Percentiles rank a stretch among this genome's conserved stretches.
Evolutionary conservation across 495 filamentous ascomycete species (phyloP).

Genomic region (Tuber borchii): DNA sequence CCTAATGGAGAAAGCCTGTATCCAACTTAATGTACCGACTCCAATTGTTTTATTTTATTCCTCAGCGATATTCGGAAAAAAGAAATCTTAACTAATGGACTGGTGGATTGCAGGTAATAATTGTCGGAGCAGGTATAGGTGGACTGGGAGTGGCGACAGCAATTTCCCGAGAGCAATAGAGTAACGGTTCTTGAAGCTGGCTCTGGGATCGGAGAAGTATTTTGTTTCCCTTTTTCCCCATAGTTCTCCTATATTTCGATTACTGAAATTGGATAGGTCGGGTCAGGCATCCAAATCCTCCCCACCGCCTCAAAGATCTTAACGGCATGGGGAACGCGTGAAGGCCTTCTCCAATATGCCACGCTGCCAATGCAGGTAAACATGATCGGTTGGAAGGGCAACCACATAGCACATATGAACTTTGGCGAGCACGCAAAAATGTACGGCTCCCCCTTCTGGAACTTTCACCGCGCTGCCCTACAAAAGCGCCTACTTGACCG

Average conservation of each 20-base stretch:
- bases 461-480: conserved; percentile 56
- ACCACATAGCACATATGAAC: conserved; percentile 43
- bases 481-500: conserved; percentile 51
- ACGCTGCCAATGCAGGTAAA: conserved; percentile 42
- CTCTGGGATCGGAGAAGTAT: conserved; percentile 53
- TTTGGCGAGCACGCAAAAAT: conserved; percentile 46
- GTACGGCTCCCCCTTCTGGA: conserved; percentile 51
- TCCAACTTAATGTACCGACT: background rate
- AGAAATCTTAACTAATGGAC: conserved; percentile 9
- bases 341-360: conserved; percentile 38
- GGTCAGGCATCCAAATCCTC: conserved; percentile 57
- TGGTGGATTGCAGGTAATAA: conserved; percentile 45
- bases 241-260: conserved; percentile 9
- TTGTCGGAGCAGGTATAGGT: conserved; percentile 63
- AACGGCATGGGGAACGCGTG: conserved; percentile 45
- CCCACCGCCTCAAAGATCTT: conserved; percentile 52
- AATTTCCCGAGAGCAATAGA: conserved; percentile 53
- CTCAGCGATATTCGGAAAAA: background rate
- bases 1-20: background rate
- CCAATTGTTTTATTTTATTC: background rate
- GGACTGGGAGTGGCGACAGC: conserved; percentile 62
- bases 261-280: conserved; percentile 43
- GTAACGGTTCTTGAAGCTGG: conserved; percentile 60
- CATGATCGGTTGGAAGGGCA: conserved; percentile 41
- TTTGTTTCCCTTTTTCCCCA: conserved; percentile 20